A percentile compares a stretch with the other conserved stretches of the same genome.
phyloP scores from a whole-genome alignment of 2,329 filamentous ascomycete genomes.

The Stachybotrys echinatus region DNA sequence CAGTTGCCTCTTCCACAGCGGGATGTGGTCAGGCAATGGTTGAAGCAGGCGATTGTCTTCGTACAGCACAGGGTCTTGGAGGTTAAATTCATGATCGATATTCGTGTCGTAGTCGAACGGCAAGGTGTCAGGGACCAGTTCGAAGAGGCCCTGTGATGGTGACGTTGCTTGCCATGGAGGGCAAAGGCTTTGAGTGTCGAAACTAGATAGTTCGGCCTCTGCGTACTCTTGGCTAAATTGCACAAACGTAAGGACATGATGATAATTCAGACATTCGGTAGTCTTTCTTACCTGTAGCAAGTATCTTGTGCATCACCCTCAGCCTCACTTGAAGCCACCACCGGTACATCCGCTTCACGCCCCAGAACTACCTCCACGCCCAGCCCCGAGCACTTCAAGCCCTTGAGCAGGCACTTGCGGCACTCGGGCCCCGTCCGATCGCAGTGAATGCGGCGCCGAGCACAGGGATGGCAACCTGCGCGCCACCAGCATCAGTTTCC shows the following conservation, averaged over 20 bases:
- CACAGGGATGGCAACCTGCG: conserved; percentile 28
- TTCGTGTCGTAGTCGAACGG: background rate
- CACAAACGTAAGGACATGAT: too few species aligned
- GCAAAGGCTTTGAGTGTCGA: too few species aligned
- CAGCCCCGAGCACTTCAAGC: conserved; percentile 22
- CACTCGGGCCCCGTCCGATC: conserved; percentile 24
- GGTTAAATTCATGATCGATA: background rate
- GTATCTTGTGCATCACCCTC: background rate
- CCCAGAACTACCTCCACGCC: conserved; percentile 10
- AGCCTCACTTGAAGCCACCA: conserved; percentile 5
- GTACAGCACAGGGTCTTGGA: background rate
- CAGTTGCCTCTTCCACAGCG: background rate
- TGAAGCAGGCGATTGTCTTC: background rate
- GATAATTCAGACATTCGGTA: too few species aligned
- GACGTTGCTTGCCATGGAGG: too few species aligned
- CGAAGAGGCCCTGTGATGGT: too few species aligned
- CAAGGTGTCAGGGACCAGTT: background rate
- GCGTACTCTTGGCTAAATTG: too few species aligned
- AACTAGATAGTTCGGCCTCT: too few species aligned
- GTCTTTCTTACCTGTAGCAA: too few species aligned
- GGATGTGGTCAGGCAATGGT: background rate
- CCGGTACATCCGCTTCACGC: conserved; percentile 1
- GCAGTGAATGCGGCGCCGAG: conserved; percentile 27
- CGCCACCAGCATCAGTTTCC: background rate
- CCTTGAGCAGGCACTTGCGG: conserved; percentile 22